Evolutionary conservation across 1,284 basidiomycete species (phyloP).

Genomic region (Vanrija sp.): DNA sequence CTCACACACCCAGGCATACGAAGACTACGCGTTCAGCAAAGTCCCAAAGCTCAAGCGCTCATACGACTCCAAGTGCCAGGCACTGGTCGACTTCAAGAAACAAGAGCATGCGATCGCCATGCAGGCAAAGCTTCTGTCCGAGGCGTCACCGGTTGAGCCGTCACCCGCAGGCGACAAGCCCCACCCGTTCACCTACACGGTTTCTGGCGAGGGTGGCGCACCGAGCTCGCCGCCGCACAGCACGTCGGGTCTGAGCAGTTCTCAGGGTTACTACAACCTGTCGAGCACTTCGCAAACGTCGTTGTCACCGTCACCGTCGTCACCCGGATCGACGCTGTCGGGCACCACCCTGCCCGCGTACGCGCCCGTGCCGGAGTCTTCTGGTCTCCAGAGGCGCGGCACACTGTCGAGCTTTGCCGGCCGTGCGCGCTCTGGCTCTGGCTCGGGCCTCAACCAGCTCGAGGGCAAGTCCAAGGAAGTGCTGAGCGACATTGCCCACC

Average conservation of each 20-base stretch:
- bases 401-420: background rate
- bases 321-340: too few relatives aligned
- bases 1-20: constrained; percentile 55
- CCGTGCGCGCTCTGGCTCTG: constrained; percentile 28
- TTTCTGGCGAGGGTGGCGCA: constrained; percentile 9
- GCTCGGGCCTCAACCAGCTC: constrained; percentile 7
- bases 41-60: constrained; percentile 71
- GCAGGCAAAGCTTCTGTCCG: constrained; percentile 46
- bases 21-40: constrained; percentile 68
- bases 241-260: too few relatives aligned
- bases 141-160: constrained; percentile 18
- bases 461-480: constrained; percentile 44
- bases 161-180: constrained; percentile 1
- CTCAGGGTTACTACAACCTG: too few relatives aligned
- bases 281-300: background rate
- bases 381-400: background rate
- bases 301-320: background rate
- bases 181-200: constrained; percentile 15
- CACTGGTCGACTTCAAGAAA: constrained; percentile 58
- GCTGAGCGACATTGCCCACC: constrained; percentile 43
- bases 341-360: background rate
- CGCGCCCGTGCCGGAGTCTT: background rate
- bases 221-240: too few relatives aligned
- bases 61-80: constrained; percentile 74
- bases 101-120: constrained; percentile 46